Evolutionary conservation across 2,329 filamentous ascomycete genomes (phyloP).

Genomic region (Trichoderma simmonsii): DNA sequence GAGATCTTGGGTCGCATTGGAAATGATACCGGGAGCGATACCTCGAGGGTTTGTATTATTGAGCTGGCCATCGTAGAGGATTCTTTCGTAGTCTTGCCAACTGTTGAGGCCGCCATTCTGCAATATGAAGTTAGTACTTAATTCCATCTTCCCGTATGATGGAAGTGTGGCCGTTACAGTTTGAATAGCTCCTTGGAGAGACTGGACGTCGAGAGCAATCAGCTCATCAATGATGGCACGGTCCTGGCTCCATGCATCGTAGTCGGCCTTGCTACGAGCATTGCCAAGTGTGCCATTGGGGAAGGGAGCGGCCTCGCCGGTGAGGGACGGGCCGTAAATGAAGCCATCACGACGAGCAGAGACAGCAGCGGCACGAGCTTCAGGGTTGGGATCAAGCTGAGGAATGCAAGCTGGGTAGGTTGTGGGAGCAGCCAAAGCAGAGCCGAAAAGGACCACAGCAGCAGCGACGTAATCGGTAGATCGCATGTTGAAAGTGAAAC

Average conservation of each 20-base stretch:
- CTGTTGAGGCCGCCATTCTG: background rate
- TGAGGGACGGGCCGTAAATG: constrained; percentile 24
- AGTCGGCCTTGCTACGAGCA: constrained; percentile 19
- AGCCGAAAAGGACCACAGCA: background rate
- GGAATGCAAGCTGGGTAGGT: constrained; percentile 15
- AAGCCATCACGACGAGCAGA: constrained; percentile 9
- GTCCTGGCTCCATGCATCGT: constrained; percentile 21
- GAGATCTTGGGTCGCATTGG: constrained; percentile 46
- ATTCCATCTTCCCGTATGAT: background rate
- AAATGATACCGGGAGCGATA: constrained; percentile 31
- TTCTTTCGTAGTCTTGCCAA: background rate
- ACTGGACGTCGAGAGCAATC: background rate
- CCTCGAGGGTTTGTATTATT: constrained; percentile 34
- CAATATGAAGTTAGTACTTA: background rate
- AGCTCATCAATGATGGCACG: constrained; percentile 19
- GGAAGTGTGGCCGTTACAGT: background rate
- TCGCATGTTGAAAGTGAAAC: background rate
- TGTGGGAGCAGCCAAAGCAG: background rate
- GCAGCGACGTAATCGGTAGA: background rate
- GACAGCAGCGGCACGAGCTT: constrained; percentile 15
- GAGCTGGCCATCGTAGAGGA: constrained; percentile 43
- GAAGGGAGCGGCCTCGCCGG: constrained; percentile 23
- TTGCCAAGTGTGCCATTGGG: constrained; percentile 23
- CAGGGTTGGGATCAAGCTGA: constrained; percentile 19
- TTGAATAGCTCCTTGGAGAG: background rate